These are phyloP conservation scores for Mycena sanguinolenta DNA, from an alignment of 768 basidiomycete genomes.

Conservation along the genomic window DNA sequence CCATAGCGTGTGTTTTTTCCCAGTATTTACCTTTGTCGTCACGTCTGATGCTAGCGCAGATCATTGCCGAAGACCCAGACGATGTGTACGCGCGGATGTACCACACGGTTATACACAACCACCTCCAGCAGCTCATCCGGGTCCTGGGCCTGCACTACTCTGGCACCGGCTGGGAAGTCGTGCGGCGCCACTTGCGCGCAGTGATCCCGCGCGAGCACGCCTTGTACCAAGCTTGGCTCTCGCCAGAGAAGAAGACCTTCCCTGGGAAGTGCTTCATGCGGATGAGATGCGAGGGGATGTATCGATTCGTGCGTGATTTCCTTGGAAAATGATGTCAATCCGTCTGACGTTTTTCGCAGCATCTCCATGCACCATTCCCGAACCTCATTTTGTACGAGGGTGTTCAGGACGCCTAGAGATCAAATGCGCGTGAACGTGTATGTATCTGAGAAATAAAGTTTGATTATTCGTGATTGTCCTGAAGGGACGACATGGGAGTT, in stretches of 20 bases:
- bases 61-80: slow-evolving; percentile 63
- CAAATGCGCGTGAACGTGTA: slow-evolving; percentile 2
- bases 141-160: slow-evolving; percentile 70
- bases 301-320: slow-evolving; percentile 61
- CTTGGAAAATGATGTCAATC: not conserved
- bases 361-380: slow-evolving; percentile 67
- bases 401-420: slow-evolving; percentile 40
- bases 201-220: slow-evolving; percentile 62
- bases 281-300: slow-evolving; percentile 70
- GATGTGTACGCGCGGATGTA: slow-evolving; percentile 72
- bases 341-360: slow-evolving; percentile 47
- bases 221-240: slow-evolving; percentile 65
- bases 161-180: slow-evolving; percentile 66
- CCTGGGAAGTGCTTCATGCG: slow-evolving; percentile 70
- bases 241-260: slow-evolving; percentile 60
- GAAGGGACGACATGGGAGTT: not conserved
- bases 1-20: slow-evolving; percentile 47
- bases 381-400: slow-evolving; percentile 68
- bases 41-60: slow-evolving; percentile 33
- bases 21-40: not conserved
- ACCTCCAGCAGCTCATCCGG: slow-evolving; percentile 70
- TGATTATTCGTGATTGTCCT: not conserved
- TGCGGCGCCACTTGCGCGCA: slow-evolving; percentile 58
- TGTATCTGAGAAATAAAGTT: not conserved
- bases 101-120: slow-evolving; percentile 71